Evolutionary conservation across 345 rosid species (phyloP).

Genomic region (Populus alba): DNA sequence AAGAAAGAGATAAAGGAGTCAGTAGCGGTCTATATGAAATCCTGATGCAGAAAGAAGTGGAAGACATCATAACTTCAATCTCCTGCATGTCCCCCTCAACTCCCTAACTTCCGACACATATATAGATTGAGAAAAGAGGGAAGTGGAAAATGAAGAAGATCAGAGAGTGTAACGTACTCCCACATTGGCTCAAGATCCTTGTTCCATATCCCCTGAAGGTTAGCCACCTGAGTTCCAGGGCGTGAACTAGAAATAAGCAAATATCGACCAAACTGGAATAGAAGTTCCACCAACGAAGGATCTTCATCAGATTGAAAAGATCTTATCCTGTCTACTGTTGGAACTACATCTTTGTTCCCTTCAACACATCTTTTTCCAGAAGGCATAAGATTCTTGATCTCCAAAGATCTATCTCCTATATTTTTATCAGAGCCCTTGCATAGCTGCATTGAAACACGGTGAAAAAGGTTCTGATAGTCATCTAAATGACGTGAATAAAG

Average conservation of each 20-base stretch:
- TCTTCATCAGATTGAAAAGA: slow-evolving; percentile 75
- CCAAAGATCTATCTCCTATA: slow-evolving; percentile 4
- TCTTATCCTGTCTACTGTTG: slow-evolving; percentile 71
- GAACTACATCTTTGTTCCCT: slow-evolving; percentile 23
- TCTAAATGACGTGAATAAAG: background rate
- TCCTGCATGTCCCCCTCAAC: slow-evolving; percentile 6
- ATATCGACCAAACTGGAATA: slow-evolving; percentile 86
- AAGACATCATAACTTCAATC: background rate
- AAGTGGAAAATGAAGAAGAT: slow-evolving; percentile 2
- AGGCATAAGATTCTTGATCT: slow-evolving; percentile 15
- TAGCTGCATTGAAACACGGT: slow-evolving; percentile 67
- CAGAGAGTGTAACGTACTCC: slow-evolving; percentile 62
- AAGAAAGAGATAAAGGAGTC: slow-evolving; percentile 11
- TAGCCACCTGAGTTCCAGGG: slow-evolving; percentile 90
- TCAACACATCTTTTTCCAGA: background rate
- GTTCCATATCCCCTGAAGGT: slow-evolving; percentile 96
- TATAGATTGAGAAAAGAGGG: background rate
- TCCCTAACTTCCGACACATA: slow-evolving; percentile 9
- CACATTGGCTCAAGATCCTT: slow-evolving; percentile 68
- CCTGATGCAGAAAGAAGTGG: background rate
- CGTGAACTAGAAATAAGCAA: slow-evolving; percentile 86
- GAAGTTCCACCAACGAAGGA: slow-evolving; percentile 77
- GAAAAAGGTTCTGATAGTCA: slow-evolving; percentile 12
- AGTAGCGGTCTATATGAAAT: slow-evolving; percentile 4
- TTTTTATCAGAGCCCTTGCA: slow-evolving; percentile 34